Evolutionary conservation across 2,329 filamentous ascomycete genomes (phyloP).

Genomic region (Microcera coccophila): DNA sequence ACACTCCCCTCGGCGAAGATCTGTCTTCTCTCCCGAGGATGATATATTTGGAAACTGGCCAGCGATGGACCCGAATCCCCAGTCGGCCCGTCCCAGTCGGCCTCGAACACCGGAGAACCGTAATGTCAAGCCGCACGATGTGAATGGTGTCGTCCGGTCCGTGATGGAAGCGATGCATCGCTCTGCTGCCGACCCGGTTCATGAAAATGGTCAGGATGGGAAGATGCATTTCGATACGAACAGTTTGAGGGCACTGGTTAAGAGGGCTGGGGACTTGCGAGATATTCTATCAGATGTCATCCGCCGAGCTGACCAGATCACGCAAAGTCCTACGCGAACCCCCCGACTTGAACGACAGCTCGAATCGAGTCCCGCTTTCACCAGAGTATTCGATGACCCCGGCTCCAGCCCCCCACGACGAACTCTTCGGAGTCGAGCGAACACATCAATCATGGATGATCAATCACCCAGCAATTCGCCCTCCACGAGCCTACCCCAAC

Average conservation of each 20-base stretch:
- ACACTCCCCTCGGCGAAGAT: slow-evolving; percentile 50
- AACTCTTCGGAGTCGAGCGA: slow-evolving; percentile 50
- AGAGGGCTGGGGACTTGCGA: slow-evolving; percentile 56
- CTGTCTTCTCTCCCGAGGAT: slow-evolving; percentile 62
- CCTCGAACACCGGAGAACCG: slow-evolving; percentile 41
- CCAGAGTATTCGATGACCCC: slow-evolving; percentile 61
- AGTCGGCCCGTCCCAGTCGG: slow-evolving; percentile 36
- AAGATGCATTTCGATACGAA: slow-evolving; percentile 64
- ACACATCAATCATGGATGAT: slow-evolving; percentile 48
- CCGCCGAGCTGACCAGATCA: slow-evolving; percentile 55
- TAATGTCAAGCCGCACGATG: slow-evolving; percentile 32
- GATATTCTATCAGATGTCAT: slow-evolving; percentile 58
- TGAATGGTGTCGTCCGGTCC: slow-evolving; percentile 53
- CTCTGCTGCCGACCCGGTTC: slow-evolving; percentile 39
- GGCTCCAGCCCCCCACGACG: slow-evolving; percentile 52
- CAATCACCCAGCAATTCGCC: slow-evolving; percentile 52
- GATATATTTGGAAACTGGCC: slow-evolving; percentile 60
- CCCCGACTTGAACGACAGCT: slow-evolving; percentile 42
- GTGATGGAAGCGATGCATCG: slow-evolving; percentile 62
- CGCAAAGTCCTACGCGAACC: slow-evolving; percentile 52
- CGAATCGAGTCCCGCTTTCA: slow-evolving; percentile 64
- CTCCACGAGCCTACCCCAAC: slow-evolving; percentile 45
- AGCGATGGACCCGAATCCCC: slow-evolving; percentile 36
- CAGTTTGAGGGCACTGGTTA: slow-evolving; percentile 63
- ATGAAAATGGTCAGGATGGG: slow-evolving; percentile 34